A percentile compares a stretch with the other conserved stretches of the same genome.
Conservation (phyloP, 768 basidiomycete species). For the Auriscalpium orientale region DNA sequence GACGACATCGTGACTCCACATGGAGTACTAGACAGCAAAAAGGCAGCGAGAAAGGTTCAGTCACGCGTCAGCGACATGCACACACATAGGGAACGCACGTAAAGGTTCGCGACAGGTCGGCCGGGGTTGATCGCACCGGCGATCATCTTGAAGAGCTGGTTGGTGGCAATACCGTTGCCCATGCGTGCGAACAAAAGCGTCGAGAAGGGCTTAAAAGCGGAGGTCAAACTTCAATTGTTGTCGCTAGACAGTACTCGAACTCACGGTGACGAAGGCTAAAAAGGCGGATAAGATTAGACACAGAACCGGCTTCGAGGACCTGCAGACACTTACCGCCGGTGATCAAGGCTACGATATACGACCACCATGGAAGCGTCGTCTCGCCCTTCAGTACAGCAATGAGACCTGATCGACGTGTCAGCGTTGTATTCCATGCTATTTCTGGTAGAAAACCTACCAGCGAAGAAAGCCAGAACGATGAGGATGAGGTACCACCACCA, state of each 20-base stretch:
- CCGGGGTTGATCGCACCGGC: slow-evolving; percentile 55
- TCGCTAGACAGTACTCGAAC: background rate
- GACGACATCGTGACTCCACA: slow-evolving; percentile 62
- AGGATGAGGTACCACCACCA: slow-evolving; percentile 54
- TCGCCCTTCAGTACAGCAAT: slow-evolving; percentile 46
- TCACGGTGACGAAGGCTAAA: background rate
- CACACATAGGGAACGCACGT: slow-evolving; percentile 26
- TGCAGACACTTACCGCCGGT: slow-evolving; percentile 29
- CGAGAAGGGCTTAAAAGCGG: slow-evolving; percentile 40
- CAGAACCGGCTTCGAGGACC: background rate
- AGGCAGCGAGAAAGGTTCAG: background rate
- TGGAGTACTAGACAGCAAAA: slow-evolving; percentile 38
- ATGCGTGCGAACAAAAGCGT: slow-evolving; percentile 49
- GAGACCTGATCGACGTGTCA: slow-evolving; percentile 1
- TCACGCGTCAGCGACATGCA: background rate
- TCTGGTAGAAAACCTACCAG: slow-evolving; percentile 29
- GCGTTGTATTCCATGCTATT: too few species aligned
- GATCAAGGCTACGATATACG: slow-evolving; percentile 49
- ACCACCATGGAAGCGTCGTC: slow-evolving; percentile 60
- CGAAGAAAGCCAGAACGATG: slow-evolving; percentile 43
- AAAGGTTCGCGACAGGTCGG: slow-evolving; percentile 61
- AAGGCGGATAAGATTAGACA: background rate
- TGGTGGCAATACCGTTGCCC: slow-evolving; percentile 56
- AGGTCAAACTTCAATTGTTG: background rate
- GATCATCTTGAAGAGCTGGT: slow-evolving; percentile 60